Conservation (phyloP, 2,329 filamentous ascomycete genomes). For the Aspergillus ochraceus region DNA sequence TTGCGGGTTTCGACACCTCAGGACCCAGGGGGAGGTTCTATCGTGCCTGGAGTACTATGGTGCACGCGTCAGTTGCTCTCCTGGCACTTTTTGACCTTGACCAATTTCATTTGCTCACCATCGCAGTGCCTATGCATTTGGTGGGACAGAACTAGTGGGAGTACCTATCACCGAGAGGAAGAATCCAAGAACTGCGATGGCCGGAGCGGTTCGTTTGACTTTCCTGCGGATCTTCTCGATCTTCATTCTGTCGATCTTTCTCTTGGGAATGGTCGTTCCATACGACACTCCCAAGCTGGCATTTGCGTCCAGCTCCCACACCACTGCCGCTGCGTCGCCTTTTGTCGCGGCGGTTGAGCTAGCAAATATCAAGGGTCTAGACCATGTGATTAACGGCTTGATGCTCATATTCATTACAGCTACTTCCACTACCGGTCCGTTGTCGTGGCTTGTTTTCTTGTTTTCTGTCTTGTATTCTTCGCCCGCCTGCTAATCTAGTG, state of each 20-base stretch:
- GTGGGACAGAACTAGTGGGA: constrained; percentile 72
- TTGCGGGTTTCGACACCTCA: constrained; percentile 44
- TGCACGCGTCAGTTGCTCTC: constrained; percentile 64
- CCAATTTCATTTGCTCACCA: neutral
- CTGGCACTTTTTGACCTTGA: too few species aligned
- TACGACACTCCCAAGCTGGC: constrained; percentile 62
- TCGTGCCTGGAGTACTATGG: constrained; percentile 65
- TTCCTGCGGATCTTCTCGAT: constrained; percentile 78
- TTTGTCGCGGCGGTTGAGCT: constrained; percentile 70
- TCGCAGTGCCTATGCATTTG: constrained; percentile 53
- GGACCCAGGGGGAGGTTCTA: constrained; percentile 54
- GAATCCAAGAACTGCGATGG: constrained; percentile 72
- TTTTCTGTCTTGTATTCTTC: too few species aligned
- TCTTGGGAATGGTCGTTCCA: constrained; percentile 72
- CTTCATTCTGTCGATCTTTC: constrained; percentile 69
- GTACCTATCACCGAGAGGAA: constrained; percentile 74
- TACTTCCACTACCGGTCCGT: constrained; percentile 57
- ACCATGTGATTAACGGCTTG: constrained; percentile 68
- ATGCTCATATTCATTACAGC: constrained; percentile 73
- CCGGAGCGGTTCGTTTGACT: constrained; percentile 71
- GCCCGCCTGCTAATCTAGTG: neutral
- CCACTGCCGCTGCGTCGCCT: constrained; percentile 60
- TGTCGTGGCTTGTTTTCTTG: constrained; percentile 39
- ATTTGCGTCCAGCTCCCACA: constrained; percentile 42
- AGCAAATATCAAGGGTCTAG: constrained; percentile 60